Evolutionary conservation across 1,139 yeast species (phyloP), one percentile per base, ranked within the genome.

Genomic region (Taphrina communis): DNA sequence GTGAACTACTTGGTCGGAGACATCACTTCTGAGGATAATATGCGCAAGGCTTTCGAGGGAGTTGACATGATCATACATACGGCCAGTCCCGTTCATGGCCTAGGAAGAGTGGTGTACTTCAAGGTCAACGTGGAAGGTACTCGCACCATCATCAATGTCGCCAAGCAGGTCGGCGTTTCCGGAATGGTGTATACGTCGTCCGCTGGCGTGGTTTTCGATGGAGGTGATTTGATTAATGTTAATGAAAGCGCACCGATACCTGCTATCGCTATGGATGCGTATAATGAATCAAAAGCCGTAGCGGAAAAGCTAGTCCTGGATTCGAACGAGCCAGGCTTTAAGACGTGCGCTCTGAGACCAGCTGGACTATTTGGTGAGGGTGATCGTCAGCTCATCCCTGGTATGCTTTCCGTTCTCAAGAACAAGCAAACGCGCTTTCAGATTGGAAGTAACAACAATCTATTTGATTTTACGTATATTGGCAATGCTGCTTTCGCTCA

Each of bases 341-440:
- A 90, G 71, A 94, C 99, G 0, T 88, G 90, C 53, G 93, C 97
- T 6, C 80, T 95, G 69, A 86, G 99, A 73, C 99, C 99, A 1
- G 97, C 99, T 0, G 99, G 99, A 50, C 92, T 95, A 63, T 94
- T 95, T 80, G 99, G 99, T 6, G 99, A 99, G 5, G 99, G 99
- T 58, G 99, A 95, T 78, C 86, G 99, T 72, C 99, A 95, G 78
- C 81, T 94, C 76, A 94, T 95, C 62, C 99, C 99, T 5, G 97
- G 97, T 1, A 82, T 95, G 70, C 85, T 97, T 75, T 84, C 85
- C 19, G 97, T 92, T 63, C 94, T 97, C 1, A 84, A 84, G 72
- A 81, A 86, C 70, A 97, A 96, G 17, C 98, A 94, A 78, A 89
- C 94, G 46, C 89, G 89, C 78, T 91, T 90, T 78, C 99, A 95